Conservation (phyloP, 768 basidiomycete genomes). For the Mycena crocata region DNA sequence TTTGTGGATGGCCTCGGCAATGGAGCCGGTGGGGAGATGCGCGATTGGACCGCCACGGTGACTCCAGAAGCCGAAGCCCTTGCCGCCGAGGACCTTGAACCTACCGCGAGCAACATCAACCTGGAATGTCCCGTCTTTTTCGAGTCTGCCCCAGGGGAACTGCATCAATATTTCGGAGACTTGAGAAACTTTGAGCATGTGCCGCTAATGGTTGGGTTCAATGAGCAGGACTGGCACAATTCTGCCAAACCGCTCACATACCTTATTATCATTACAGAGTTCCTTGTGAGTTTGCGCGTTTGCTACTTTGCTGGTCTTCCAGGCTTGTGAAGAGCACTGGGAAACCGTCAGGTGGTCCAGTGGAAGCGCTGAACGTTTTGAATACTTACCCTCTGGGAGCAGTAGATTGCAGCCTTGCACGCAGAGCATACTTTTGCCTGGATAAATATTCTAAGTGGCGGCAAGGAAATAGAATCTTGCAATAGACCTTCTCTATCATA, state of each 20-base stretch:
- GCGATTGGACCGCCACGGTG: conserved; percentile 47
- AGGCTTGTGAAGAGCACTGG: conserved; percentile 38
- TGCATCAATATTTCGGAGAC: conserved; percentile 46
- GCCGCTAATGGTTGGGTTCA: conserved; percentile 34
- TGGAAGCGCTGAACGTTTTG: neutral
- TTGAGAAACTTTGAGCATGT: conserved; percentile 43
- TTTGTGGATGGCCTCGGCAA: neutral
- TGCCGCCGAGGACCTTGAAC: conserved; percentile 49
- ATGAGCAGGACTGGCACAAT: neutral
- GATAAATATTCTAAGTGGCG: neutral
- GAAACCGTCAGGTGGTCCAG: neutral
- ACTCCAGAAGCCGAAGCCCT: conserved; percentile 54
- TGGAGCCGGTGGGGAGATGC: conserved; percentile 38
- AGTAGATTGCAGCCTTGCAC: conserved; percentile 40
- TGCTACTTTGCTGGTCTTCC: conserved; percentile 45
- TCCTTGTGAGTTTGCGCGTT: conserved; percentile 38
- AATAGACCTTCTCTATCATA: neutral
- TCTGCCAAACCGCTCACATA: conserved; percentile 12
- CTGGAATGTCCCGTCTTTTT: conserved; percentile 54
- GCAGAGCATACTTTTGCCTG: conserved; percentile 31
- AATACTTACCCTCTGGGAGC: conserved; percentile 33
- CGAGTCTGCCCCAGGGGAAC: conserved; percentile 57
- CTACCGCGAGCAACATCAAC: conserved; percentile 48
- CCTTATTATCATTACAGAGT: conserved; percentile 51
- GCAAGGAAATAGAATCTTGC: neutral